Conservation (phyloP, 2,329 filamentous ascomycete genomes). For the Boeremia lycopersici region DNA sequence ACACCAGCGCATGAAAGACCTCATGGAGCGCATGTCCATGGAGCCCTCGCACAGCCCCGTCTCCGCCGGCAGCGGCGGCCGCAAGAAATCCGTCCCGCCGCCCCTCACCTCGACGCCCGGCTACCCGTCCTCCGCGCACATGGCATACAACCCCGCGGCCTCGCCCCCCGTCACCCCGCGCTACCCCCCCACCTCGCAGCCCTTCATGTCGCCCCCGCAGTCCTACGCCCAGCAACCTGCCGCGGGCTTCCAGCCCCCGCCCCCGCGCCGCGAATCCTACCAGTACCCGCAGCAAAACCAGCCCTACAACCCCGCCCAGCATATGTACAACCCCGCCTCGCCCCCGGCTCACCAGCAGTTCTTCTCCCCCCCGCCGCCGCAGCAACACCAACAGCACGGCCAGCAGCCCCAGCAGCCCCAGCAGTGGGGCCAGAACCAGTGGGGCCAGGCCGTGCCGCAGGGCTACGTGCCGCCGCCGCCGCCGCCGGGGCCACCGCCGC, state of each 20-base stretch:
- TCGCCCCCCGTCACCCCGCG: constrained; percentile 55
- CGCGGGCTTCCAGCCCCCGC: constrained; percentile 34
- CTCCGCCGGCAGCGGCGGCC: constrained; percentile 34
- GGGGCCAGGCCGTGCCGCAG: constrained; percentile 57
- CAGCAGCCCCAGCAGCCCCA: constrained; percentile 55
- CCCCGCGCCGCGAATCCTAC: constrained; percentile 45
- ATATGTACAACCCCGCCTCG: constrained; percentile 52
- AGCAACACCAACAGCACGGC: constrained; percentile 56
- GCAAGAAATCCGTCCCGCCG: constrained; percentile 48
- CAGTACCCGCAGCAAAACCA: constrained; percentile 27
- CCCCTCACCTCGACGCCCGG: constrained; percentile 42
- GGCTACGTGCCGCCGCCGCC: constrained; percentile 72
- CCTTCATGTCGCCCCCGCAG: constrained; percentile 44
- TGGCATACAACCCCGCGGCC: constrained; percentile 59
- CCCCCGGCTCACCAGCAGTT: constrained; percentile 64
- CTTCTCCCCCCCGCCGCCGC: constrained; percentile 55
- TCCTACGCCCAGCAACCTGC: constrained; percentile 30
- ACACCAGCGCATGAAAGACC: constrained; percentile 78
- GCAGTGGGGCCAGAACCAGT: constrained; percentile 47
- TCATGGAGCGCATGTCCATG: constrained; percentile 97
- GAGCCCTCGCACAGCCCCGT: constrained; percentile 56
- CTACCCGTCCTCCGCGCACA: constrained; percentile 48
- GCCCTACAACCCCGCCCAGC: constrained; percentile 54
- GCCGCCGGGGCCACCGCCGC: constrained; percentile 66
- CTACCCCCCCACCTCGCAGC: constrained; percentile 47